Base-by-base conservation (phyloP, 1,284 basidiomycete species). In the Sporisorium reilianum region DNA sequence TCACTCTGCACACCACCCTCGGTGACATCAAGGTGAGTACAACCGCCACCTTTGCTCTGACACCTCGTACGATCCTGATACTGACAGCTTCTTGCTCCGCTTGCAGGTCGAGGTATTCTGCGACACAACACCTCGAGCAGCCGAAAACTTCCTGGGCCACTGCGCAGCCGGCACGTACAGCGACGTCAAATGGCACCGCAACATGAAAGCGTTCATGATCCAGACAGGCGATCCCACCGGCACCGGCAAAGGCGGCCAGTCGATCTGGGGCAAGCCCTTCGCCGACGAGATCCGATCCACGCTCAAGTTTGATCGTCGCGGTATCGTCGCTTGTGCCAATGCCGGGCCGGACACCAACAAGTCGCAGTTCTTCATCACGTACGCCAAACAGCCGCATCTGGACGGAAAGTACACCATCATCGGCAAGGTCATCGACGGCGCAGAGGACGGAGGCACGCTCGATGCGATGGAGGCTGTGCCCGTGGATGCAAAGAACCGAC, bases 151-250 rank as follows among this genome's bases (percentile, higher is more conserved):
- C 83, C 88, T 99, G 25, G 95, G 93, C 0, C 88, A 97, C 18
- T 95, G 93, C 81, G 96, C 95, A 11, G 92, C 93, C 11, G 92
- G 91, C 42, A 91, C 92, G 78, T 99, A 95, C 86, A 89, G 97
- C 85, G 88, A 89, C 65, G 93, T 91, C 80, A 87, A 96, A 26
- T 98, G 96, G 86, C 96, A 98, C 85, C 86, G 89, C 66, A 86
- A 82, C 53, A 80, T 82, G 67, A 73, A 71, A 36, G 55, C 68
- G 0, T 98, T 98, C 85, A 98, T 98, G 95, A 89, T 93, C 25
- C 95, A 97, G 89, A 95, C 94, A 0, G 96, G 95, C 50, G 95
- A 99, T 85, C 95, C 95, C 2, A 95, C 94, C 0, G 96, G 97
- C 1, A 99, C 95, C 2, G 96, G 97, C 1, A 88, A 92, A 53